phyloP scores from a whole-genome alignment of 2,329 filamentous ascomycete genomes.

The Albifimbria verrucaria region DNA sequence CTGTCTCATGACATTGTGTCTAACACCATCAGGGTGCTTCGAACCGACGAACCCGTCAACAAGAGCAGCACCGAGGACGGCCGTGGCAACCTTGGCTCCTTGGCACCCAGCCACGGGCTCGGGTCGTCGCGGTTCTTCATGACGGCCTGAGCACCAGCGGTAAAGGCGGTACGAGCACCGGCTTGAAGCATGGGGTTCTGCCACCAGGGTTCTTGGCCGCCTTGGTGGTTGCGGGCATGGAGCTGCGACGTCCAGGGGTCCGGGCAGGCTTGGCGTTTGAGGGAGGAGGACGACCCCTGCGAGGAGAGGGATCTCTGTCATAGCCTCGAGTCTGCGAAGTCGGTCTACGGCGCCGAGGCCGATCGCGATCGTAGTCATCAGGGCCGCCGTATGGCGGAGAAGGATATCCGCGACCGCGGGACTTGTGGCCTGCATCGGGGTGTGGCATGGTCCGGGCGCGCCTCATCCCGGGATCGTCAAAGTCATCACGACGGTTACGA shows the following conservation, averaged over 20 bases:
- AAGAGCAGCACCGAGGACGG: slow-evolving; percentile 45
- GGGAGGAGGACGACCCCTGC: slow-evolving; percentile 19
- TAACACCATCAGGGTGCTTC: slow-evolving; percentile 24
- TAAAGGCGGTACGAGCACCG: slow-evolving; percentile 44
- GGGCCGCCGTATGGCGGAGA: not conserved
- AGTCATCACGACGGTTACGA: not conserved
- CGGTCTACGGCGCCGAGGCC: slow-evolving; percentile 13
- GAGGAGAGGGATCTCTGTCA: slow-evolving; percentile 13
- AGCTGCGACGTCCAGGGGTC: slow-evolving; percentile 22
- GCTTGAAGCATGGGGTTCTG: slow-evolving; percentile 34
- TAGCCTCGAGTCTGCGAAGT: slow-evolving; percentile 19
- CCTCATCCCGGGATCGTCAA: not conserved
- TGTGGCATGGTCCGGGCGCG: slow-evolving; percentile 1
- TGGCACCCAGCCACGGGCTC: slow-evolving; percentile 44
- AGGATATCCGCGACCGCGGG: not conserved
- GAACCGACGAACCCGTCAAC: slow-evolving; percentile 42
- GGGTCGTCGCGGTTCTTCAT: slow-evolving; percentile 43
- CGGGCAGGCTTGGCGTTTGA: slow-evolving; percentile 5
- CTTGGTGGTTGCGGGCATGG: slow-evolving; percentile 28
- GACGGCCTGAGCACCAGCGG: slow-evolving; percentile 46
- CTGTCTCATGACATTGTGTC: slow-evolving; percentile 21
- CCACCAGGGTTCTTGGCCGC: slow-evolving; percentile 26
- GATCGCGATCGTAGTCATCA: slow-evolving; percentile 1
- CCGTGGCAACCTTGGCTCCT: slow-evolving; percentile 47
- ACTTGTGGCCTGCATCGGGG: not conserved